Base-by-base conservation (phyloP, 2,329 filamentous ascomycete genomes). In the Cadophora sp. region DNA sequence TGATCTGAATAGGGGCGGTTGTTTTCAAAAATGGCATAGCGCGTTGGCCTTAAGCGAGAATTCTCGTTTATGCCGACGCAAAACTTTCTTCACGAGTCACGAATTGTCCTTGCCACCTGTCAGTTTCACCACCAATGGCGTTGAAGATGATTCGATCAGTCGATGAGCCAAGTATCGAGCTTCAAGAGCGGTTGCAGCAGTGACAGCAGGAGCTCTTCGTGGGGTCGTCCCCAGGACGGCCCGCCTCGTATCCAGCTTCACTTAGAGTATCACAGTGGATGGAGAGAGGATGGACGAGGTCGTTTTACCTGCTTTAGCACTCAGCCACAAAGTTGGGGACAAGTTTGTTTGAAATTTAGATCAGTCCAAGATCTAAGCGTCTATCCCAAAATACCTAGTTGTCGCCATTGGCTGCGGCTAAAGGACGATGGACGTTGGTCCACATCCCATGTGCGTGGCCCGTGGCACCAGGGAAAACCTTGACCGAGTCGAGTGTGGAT, bases 1-100 rank as follows among this genome's bases (percentile, higher is more conserved):
- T 27, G 36, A 58, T 58, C 55, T 39, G 36, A 58, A 58, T 43
- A 58, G 55, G 55, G 55, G 55, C 36, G 24, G n/a, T n/a, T 41
- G 5, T 22, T 13, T 22, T 41, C 20, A 16, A 8, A 58, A 43
- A 36, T 13, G 36, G 55, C n/a, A 24, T 58, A 58, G 55, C 20
- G 55, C 18, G 20, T 13, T 4, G 16, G 4, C 11, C 33, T 14
- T 41, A 43, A 58, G 55, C 55, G 55, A 58, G 55, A 20, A 24
- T 43, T 58, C 33, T 27, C 36, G 9, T 18, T 14, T 27, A 30
- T 56, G 53, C 53, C 53, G 53, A 58, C 55, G 55, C 36, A 58
- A 36, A 56, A 39, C 53, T 33, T 22, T 58, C 14, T 43, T 27
- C 20, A 41, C 55, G 55, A 58, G 55, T 58, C 55, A 58, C 55